Percentiles rank a stretch among this genome's conserved stretches.
Conservation (phyloP, 768 basidiomycete species). For the Auriculariales sp. region DNA sequence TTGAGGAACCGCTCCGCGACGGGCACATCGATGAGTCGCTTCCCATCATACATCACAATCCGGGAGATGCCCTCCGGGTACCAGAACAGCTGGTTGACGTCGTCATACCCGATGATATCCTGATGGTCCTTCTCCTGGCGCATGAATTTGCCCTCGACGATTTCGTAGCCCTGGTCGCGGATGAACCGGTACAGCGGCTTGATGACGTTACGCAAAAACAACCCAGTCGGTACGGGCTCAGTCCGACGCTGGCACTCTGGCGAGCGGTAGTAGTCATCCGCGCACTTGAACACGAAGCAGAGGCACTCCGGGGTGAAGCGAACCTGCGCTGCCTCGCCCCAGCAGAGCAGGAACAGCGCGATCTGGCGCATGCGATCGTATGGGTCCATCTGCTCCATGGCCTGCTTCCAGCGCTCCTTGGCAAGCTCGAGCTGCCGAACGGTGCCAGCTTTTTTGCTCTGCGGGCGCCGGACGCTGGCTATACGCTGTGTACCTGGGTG, state of each 20-base stretch:
- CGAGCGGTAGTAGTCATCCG: slow-evolving; percentile 97
- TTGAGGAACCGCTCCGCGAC: slow-evolving; percentile 90
- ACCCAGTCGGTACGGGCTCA: slow-evolving; percentile 87
- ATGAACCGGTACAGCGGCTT: slow-evolving; percentile 94
- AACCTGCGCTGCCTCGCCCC: slow-evolving; percentile 97
- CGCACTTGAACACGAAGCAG: slow-evolving; percentile 99
- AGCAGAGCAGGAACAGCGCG: slow-evolving; percentile 89
- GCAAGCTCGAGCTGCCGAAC: slow-evolving; percentile 77
- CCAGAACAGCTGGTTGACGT: slow-evolving; percentile 99
- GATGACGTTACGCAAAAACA: slow-evolving; percentile 82
- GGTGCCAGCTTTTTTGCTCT: slow-evolving; percentile 31
- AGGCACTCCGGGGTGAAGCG: slow-evolving; percentile 93
- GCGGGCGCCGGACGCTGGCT: slow-evolving; percentile 56
- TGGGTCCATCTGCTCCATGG: slow-evolving; percentile 99
- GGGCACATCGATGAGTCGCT: slow-evolving; percentile 80
- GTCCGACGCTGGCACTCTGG: slow-evolving; percentile 91
- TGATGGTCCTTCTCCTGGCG: slow-evolving; percentile 89
- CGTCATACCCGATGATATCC: slow-evolving; percentile 96
- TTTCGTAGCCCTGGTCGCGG: slow-evolving; percentile 95
- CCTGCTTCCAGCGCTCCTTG: slow-evolving; percentile 88
- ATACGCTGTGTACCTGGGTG: slow-evolving; percentile 87
- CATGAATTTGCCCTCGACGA: slow-evolving; percentile 88
- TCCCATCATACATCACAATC: slow-evolving; percentile 83
- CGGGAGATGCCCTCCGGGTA: slow-evolving; percentile 95
- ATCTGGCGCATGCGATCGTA: slow-evolving; percentile 96